Evolutionary conservation across 73 alveolate genomes (phyloP).

Genomic region (Symbiodinium natans): DNA sequence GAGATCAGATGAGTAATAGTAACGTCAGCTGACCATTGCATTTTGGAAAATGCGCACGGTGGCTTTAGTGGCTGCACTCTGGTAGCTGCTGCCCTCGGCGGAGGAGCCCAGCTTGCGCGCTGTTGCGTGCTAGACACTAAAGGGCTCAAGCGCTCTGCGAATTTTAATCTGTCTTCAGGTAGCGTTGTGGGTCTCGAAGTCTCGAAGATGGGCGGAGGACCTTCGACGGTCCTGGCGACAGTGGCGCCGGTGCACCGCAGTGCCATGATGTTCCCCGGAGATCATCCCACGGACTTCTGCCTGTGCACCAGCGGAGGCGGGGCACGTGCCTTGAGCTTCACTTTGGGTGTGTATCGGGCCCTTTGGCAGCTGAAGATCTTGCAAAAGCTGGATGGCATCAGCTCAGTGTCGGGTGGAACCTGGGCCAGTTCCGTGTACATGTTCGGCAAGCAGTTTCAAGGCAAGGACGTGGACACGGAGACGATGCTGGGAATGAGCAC

Average conservation of each 20-base stretch:
- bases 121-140: no score
- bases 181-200: no score
- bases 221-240: slow-evolving; percentile 9
- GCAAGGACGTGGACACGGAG: neutral
- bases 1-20: no score
- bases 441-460: slow-evolving; percentile 17
- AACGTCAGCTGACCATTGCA: no score
- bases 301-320: slow-evolving; percentile 40
- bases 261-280: slow-evolving; percentile 11
- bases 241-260: slow-evolving; percentile 26
- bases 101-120: no score
- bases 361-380: neutral
- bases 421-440: slow-evolving; percentile 46
- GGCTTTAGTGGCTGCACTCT: no score
- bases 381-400: slow-evolving; percentile 41
- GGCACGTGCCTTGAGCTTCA: slow-evolving; percentile 22
- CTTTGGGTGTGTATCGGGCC: slow-evolving; percentile 68
- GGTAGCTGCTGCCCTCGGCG: no score
- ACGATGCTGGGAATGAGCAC: neutral
- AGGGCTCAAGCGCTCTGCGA: no score
- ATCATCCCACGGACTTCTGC: neutral
- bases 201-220: slow-evolving; percentile 2
- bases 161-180: no score
- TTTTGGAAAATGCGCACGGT: no score
- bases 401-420: slow-evolving; percentile 76